Evolutionary conservation across 2,329 filamentous ascomycete species (phyloP).

Genomic region (Exophiala dermatitidis): DNA sequence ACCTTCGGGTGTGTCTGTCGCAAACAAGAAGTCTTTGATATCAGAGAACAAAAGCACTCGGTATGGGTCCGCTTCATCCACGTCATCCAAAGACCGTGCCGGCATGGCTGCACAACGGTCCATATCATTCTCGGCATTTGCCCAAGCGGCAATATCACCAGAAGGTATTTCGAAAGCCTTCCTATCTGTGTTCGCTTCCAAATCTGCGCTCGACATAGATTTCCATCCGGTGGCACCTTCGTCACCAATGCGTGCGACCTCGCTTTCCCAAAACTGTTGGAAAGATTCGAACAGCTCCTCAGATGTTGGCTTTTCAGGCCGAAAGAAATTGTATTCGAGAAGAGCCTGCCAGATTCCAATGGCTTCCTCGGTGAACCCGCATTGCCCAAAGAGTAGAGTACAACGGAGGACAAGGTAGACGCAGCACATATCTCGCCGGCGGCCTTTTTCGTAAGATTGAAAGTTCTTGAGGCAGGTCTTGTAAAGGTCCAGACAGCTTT

Average conservation of each 20-base stretch:
- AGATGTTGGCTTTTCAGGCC: constrained; percentile 35
- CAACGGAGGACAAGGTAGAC: constrained; percentile 67
- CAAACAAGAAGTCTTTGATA: constrained; percentile 55
- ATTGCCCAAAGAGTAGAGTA: constrained; percentile 66
- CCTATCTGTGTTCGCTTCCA: constrained; percentile 8
- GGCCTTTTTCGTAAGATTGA: background rate
- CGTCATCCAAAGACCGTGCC: constrained; percentile 67
- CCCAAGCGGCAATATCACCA: constrained; percentile 16
- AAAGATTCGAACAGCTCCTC: constrained; percentile 41
- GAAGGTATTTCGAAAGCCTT: constrained; percentile 33
- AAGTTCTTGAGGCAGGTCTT: constrained; percentile 49
- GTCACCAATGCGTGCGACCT: constrained; percentile 72
- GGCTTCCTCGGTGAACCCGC: constrained; percentile 71
- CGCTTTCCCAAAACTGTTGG: constrained; percentile 78
- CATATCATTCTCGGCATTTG: constrained; percentile 26
- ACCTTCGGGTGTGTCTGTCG: constrained; percentile 30
- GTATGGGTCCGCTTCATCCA: constrained; percentile 72
- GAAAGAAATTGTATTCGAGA: constrained; percentile 63
- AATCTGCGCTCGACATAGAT: constrained; percentile 20
- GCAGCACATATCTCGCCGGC: constrained; percentile 29
- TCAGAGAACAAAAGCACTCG: constrained; percentile 75
- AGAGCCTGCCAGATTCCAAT: constrained; percentile 75
- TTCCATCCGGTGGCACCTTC: constrained; percentile 62
- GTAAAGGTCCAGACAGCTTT: constrained; percentile 55
- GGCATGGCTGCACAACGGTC: constrained; percentile 42